Percentiles rank a stretch among this genome's conserved stretches.
These are phyloP conservation scores for Suillus bovinus DNA, from an alignment of 768 basidiomycete species.

Conservation along the genomic window DNA sequence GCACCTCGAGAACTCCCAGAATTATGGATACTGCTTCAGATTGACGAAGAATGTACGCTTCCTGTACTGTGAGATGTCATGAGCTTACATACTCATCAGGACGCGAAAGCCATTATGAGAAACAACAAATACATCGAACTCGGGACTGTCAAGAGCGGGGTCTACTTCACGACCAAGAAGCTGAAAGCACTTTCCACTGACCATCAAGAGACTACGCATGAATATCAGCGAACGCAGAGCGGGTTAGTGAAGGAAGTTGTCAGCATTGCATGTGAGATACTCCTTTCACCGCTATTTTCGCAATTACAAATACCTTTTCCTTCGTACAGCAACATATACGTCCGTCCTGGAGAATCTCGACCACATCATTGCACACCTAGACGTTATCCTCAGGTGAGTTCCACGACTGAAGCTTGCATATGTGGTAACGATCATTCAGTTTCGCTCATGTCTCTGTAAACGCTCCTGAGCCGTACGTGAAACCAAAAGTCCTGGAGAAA, in stretches of 20 bases:
- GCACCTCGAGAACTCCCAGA: constrained; percentile 88
- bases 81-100: constrained; percentile 47
- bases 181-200: constrained; percentile 75
- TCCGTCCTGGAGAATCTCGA: constrained; percentile 87
- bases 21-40: constrained; percentile 91
- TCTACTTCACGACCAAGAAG: constrained; percentile 81
- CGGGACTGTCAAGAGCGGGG: constrained; percentile 80
- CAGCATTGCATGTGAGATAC: constrained; percentile 76
- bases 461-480: constrained; percentile 86
- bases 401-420: neutral
- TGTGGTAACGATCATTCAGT: constrained; percentile 39
- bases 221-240: constrained; percentile 76
- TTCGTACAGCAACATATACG: constrained; percentile 79
- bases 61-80: neutral
- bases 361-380: constrained; percentile 82
- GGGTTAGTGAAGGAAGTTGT: constrained; percentile 91
- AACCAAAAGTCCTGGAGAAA: constrained; percentile 76
- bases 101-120: constrained; percentile 66
- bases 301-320: neutral
- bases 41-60: constrained; percentile 78
- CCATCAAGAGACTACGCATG: constrained; percentile 62
- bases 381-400: constrained; percentile 83
- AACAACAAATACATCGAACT: constrained; percentile 80
- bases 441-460: constrained; percentile 90
- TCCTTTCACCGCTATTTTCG: neutral